Conservation (phyloP, 2,329 filamentous ascomycete genomes). For the Tolypocladium pustulatum region DNA sequence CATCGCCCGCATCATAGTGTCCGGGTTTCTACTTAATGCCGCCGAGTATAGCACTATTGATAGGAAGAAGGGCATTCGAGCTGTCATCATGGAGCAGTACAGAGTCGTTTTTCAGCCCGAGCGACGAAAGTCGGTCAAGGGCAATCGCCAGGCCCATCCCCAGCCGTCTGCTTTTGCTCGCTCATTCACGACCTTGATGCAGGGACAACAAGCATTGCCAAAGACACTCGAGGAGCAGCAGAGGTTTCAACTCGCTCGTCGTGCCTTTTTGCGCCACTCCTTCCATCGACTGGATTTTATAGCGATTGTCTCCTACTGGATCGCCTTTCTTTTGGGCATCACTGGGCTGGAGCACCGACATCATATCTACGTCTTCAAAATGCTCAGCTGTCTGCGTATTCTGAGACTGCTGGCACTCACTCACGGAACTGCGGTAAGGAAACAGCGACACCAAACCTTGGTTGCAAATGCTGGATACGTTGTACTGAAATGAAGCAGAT, state of each 20-base stretch:
- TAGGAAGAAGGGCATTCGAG: conserved; percentile 61
- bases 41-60: conserved; percentile 87
- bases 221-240: conserved; percentile 67
- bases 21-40: conserved; percentile 84
- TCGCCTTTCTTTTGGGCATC: conserved; percentile 66
- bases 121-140: conserved; percentile 55
- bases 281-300: conserved; percentile 95
- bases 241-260: conserved; percentile 73
- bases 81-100: conserved; percentile 66
- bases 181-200: conserved; percentile 71
- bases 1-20: conserved; percentile 76
- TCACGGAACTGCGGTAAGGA: conserved; percentile 74
- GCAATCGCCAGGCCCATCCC: conserved; percentile 32
- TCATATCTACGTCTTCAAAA: conserved; percentile 84
- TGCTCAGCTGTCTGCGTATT: conserved; percentile 93
- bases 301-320: conserved; percentile 91
- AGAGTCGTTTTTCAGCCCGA: conserved; percentile 73
- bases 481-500: conserved; percentile 41
- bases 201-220: conserved; percentile 43
- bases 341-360: conserved; percentile 56
- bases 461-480: neutral
- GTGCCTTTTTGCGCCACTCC: conserved; percentile 86
- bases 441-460: neutral
- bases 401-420: conserved; percentile 84
- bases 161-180: conserved; percentile 59